Conservation (phyloP, 495 filamentous ascomycete species). For the Daldinia childiae region DNA sequence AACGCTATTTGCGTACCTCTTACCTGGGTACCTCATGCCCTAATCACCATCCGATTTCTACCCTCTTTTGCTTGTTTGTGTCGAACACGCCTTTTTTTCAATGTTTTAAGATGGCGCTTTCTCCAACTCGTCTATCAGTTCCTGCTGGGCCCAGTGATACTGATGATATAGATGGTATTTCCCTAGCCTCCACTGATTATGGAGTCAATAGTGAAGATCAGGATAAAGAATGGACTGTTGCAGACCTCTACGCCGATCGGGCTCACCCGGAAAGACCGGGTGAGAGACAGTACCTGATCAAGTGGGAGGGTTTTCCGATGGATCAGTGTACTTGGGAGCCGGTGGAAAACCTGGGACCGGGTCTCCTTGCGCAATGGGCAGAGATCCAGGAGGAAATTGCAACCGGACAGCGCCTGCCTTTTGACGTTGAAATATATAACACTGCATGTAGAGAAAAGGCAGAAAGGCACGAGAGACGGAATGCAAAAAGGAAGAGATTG, state of each 20-base stretch:
- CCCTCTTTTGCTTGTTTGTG: background rate
- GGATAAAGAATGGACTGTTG: constrained; percentile 59
- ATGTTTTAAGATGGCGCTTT: constrained; percentile 22
- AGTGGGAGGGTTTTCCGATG: constrained; percentile 71
- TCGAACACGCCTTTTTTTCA: background rate
- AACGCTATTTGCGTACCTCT: background rate
- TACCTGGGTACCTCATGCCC: background rate
- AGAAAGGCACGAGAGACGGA: constrained; percentile 59
- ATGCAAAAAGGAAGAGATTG: constrained; percentile 55
- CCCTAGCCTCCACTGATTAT: constrained; percentile 66
- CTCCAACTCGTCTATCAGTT: background rate
- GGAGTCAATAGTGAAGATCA: constrained; percentile 52
- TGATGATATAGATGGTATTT: constrained; percentile 66
- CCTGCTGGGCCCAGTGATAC: constrained; percentile 16
- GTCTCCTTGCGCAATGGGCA: constrained; percentile 63
- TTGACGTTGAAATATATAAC: constrained; percentile 61
- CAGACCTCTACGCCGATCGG: constrained; percentile 63
- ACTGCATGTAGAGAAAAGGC: constrained; percentile 38
- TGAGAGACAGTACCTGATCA: constrained; percentile 65
- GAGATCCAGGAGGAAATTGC: constrained; percentile 58
- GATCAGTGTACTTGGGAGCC: constrained; percentile 73
- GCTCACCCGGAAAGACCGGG: constrained; percentile 45
- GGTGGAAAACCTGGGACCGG: constrained; percentile 58
- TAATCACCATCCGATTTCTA: background rate
- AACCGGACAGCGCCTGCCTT: constrained; percentile 52